A percentile compares a stretch with the other conserved stretches of the same genome.
Conservation (phyloP, 2,329 filamentous ascomycete genomes). For the Tolypocladium paradoxum region DNA sequence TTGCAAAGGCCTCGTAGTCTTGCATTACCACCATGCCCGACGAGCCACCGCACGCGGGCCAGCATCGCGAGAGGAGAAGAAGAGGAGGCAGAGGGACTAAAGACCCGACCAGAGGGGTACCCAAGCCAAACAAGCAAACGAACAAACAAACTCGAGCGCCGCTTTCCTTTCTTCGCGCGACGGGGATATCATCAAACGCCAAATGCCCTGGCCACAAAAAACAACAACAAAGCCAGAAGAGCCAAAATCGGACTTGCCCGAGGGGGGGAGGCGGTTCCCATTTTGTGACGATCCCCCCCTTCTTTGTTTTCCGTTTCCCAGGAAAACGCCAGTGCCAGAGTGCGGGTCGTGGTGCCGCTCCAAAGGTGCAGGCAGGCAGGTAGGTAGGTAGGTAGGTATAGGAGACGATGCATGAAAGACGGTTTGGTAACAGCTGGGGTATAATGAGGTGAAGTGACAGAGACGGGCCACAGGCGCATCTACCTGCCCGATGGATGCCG, state of each 20-base stretch:
- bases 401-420: not conserved
- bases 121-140: too few relatives aligned
- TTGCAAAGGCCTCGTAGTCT: too few relatives aligned
- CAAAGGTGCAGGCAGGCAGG: too few relatives aligned
- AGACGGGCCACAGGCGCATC: not conserved
- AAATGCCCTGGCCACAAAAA: not conserved
- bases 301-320: not conserved
- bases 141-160: not conserved
- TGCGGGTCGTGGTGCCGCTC: not conserved
- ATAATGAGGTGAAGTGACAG: not conserved
- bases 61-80: not conserved
- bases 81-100: not conserved
- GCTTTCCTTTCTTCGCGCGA: not conserved
- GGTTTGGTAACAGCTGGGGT: not conserved
- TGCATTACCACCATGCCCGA: not conserved
- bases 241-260: not conserved
- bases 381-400: too few relatives aligned
- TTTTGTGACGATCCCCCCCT: too few relatives aligned
- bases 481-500: too few relatives aligned
- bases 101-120: not conserved
- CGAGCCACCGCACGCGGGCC: not conserved
- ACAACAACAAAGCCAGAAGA: not conserved
- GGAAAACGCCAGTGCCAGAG: not conserved
- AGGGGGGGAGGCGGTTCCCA: not conserved
- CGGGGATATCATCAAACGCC: not conserved